Conservation (phyloP, 345 rosid genomes). For the Punica granatum region DNA sequence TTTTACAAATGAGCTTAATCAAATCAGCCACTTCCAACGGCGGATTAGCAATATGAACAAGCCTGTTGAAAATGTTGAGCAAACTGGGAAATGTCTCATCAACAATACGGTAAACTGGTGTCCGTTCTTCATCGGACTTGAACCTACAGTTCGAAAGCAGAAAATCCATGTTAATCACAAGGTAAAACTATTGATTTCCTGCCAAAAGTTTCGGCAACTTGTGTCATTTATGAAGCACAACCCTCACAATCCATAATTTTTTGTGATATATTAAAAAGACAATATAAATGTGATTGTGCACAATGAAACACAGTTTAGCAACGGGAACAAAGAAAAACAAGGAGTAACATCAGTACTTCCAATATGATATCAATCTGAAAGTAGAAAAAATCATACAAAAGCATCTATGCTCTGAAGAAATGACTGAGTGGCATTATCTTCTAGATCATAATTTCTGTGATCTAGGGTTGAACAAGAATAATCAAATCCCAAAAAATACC, state of each 20-base stretch:
- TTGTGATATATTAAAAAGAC: neutral
- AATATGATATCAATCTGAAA: no score
- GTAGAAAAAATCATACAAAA: no score
- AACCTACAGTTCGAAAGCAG: conserved; percentile 38
- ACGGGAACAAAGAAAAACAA: neutral
- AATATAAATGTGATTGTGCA: neutral
- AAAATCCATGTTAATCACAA: neutral
- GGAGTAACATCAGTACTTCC: neutral
- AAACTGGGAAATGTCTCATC: conserved; percentile 86
- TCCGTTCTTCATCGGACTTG: conserved; percentile 96
- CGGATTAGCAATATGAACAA: conserved; percentile 75
- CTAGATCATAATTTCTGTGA: no score
- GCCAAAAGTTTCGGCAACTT: neutral
- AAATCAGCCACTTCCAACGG: conserved; percentile 81
- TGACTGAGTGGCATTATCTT: no score
- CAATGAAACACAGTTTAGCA: neutral
- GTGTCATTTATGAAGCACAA: neutral
- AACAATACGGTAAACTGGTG: conserved; percentile 74
- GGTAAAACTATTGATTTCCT: neutral
- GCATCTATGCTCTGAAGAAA: no score
- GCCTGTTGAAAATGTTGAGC: conserved; percentile 66
- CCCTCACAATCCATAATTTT: neutral
- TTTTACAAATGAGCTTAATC: conserved; percentile 94
- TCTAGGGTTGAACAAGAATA: no score
- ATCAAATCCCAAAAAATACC: no score